Evolutionary conservation across 352 stramenopile genomes (phyloP).

Genomic region (Aphanomyces euteiches): DNA sequence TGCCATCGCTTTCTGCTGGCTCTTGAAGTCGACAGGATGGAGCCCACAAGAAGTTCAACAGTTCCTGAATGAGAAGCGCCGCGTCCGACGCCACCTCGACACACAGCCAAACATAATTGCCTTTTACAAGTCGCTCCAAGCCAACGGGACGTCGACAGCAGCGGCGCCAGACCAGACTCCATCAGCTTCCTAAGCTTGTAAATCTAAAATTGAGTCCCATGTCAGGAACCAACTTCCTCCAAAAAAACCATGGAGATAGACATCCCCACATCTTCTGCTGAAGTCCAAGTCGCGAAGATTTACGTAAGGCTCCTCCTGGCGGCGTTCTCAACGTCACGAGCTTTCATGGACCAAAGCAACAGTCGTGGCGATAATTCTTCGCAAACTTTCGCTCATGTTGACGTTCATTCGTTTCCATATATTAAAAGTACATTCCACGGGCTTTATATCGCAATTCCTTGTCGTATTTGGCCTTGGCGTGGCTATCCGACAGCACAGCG

Average conservation of each 20-base stretch:
- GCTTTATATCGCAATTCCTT: conserved; percentile 57
- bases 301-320: too few species aligned
- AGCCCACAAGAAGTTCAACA: conserved; percentile 79
- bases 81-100: conserved; percentile 87
- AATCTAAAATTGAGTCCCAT: too few species aligned
- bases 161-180: too few species aligned
- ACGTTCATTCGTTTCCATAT: not conserved
- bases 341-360: too few species aligned
- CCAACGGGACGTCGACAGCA: not conserved
- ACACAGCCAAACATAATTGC: conserved; percentile 82
- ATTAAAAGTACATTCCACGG: conserved; percentile 49
- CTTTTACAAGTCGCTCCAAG: conserved; percentile 64
- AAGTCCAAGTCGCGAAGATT: too few species aligned
- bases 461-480: conserved; percentile 61
- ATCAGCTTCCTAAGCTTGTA: too few species aligned
- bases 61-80: conserved; percentile 83
- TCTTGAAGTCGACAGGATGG: conserved; percentile 69
- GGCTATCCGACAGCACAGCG: conserved; percentile 68
- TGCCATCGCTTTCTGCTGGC: conserved; percentile 89
- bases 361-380: too few species aligned
- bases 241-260: too few species aligned
- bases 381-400: not conserved
- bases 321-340: too few species aligned
- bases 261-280: too few species aligned
- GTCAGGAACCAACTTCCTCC: too few species aligned